A percentile compares a stretch with the other conserved stretches of the same genome.
phyloP scores from a whole-genome alignment of 108 stramenopile species.

The Fragilaria crotonensis region DNA sequence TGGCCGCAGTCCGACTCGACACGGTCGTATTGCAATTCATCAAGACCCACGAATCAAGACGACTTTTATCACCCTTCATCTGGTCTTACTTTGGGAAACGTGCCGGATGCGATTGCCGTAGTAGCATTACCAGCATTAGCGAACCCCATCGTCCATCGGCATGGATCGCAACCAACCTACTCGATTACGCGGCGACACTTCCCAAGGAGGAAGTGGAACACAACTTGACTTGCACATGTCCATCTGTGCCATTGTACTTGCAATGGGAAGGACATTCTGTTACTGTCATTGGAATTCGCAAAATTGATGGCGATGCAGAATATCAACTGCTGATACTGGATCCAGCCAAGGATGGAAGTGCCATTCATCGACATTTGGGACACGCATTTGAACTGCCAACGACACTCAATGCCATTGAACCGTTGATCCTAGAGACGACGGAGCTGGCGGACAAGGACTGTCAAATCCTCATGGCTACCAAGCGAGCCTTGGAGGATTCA shows the following conservation, averaged over 20 bases:
- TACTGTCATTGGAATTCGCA: conserved; percentile 56
- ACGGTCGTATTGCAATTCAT: conserved; percentile 73
- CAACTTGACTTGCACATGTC: conserved; percentile 10
- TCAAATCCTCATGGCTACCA: conserved; percentile 16
- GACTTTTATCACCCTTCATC: conserved; percentile 39
- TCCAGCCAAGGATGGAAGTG: conserved; percentile 36
- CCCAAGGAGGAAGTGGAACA: not conserved
- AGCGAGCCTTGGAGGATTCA: not conserved
- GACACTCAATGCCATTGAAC: conserved; percentile 1
- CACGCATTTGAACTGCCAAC: conserved; percentile 1
- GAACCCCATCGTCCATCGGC: not conserved
- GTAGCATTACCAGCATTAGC: not conserved
- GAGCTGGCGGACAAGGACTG: conserved; percentile 20
- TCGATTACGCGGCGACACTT: not conserved
- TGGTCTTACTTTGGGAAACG: conserved; percentile 42
- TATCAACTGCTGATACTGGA: conserved; percentile 51
- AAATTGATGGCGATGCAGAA: not conserved
- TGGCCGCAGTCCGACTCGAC: conserved; percentile 57
- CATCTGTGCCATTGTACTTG: conserved; percentile 55
- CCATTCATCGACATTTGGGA: not conserved
- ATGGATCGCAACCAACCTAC: not conserved
- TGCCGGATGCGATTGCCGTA: not conserved
- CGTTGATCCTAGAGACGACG: not conserved
- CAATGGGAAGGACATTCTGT: conserved; percentile 89
- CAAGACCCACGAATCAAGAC: conserved; percentile 35